phyloP scores from a whole-genome alignment of 257 asterid species.

The Jacaranda copaia region DNA sequence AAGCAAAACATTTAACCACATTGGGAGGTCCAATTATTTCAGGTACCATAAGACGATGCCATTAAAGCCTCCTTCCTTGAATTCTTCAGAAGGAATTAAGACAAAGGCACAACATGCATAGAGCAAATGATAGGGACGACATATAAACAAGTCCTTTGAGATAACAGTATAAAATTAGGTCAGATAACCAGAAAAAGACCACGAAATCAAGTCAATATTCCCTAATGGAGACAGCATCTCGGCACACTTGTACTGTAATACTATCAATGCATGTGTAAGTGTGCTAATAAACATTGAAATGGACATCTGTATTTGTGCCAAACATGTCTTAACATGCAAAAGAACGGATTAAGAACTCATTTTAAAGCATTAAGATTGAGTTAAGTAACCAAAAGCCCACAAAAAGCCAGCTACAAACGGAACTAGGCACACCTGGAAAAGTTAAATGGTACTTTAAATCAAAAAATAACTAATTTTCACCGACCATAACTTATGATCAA shows the following conservation, averaged over 20 bases:
- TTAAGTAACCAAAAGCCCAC: slow-evolving; percentile 38
- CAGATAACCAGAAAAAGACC: slow-evolving; percentile 8
- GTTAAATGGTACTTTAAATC: slow-evolving; percentile 52
- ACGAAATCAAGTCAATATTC: slow-evolving; percentile 12
- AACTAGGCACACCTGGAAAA: slow-evolving; percentile 43
- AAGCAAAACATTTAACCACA: neutral
- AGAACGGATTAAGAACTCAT: slow-evolving; percentile 17
- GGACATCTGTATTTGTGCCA: slow-evolving; percentile 17
- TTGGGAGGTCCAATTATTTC: neutral
- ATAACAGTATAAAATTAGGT: neutral
- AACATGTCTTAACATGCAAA: slow-evolving; percentile 26
- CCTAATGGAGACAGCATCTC: slow-evolving; percentile 45
- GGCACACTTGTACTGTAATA: slow-evolving; percentile 32
- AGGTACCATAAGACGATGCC: neutral
- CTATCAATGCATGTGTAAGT: slow-evolving; percentile 46
- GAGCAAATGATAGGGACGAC: too few relatives aligned
- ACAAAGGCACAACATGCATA: neutral
- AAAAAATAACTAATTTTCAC: slow-evolving; percentile 29
- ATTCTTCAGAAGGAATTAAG: neutral
- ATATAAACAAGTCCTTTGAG: neutral
- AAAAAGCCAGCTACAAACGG: slow-evolving; percentile 42
- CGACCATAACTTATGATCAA: neutral
- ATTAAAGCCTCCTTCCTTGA: too few relatives aligned
- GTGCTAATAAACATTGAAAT: slow-evolving; percentile 33
- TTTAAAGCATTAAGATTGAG: slow-evolving; percentile 22